Percentiles rank a stretch among this genome's conserved stretches.
These are phyloP conservation scores for Microcera coccophila DNA, from an alignment of 2,329 filamentous ascomycete genomes.

Conservation along the genomic window DNA sequence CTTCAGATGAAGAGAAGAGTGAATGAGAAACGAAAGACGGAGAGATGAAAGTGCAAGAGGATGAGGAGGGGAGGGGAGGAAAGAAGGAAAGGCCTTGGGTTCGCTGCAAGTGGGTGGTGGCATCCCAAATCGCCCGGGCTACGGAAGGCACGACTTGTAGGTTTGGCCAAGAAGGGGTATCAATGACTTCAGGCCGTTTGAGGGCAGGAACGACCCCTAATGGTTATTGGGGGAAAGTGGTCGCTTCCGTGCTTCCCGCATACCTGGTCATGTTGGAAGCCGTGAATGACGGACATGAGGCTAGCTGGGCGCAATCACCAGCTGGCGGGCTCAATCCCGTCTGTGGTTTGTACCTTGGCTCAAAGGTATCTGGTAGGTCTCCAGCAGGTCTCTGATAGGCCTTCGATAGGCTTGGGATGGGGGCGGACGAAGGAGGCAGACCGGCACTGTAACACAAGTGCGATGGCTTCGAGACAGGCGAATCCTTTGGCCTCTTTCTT, in stretches of 20 bases:
- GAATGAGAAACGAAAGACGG: background rate
- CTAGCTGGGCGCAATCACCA: background rate
- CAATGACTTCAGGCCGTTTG: background rate
- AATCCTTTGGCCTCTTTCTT: no score
- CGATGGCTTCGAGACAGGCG: no score
- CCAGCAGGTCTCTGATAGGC: no score
- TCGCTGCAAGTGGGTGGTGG: conserved; percentile 2
- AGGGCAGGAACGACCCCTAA: conserved; percentile 2
- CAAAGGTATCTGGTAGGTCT: no score
- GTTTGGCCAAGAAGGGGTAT: background rate
- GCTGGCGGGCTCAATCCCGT: background rate
- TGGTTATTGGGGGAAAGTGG: conserved; percentile 4
- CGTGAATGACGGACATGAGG: conserved; percentile 6
- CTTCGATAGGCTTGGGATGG: no score
- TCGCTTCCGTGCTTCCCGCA: conserved; percentile 9
- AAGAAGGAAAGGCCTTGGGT: background rate
- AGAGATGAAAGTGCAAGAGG: background rate
- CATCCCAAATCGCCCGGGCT: background rate
- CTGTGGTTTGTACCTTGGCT: no score
- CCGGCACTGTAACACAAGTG: background rate
- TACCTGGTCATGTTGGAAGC: conserved; percentile 13
- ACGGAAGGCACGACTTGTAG: background rate
- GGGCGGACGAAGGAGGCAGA: background rate
- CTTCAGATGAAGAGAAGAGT: no score
- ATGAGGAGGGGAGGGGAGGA: background rate